phyloP scores from a whole-genome alignment of 805 yeast genomes.

The Yamadazyma philogaea region DNA sequence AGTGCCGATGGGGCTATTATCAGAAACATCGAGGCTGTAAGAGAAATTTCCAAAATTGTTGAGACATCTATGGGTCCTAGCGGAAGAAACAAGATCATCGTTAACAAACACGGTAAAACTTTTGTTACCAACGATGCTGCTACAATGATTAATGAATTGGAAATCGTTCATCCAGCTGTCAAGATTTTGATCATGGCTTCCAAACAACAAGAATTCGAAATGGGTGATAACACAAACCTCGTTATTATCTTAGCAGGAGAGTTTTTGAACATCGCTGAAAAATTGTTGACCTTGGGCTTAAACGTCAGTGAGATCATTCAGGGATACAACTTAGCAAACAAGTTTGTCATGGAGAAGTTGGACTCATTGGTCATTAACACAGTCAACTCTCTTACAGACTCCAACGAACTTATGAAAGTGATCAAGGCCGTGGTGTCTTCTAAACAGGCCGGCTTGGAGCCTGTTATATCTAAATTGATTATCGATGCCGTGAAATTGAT shows the following conservation, averaged over 20 bases:
- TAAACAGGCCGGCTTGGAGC: slow-evolving; percentile 89
- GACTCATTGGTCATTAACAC: slow-evolving; percentile 62
- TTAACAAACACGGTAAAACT: slow-evolving; percentile 79
- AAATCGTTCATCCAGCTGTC: slow-evolving; percentile 96
- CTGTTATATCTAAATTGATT: slow-evolving; percentile 69
- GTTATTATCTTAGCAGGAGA: slow-evolving; percentile 94
- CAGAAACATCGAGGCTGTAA: slow-evolving; percentile 89
- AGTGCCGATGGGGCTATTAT: slow-evolving; percentile 93
- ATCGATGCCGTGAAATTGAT: slow-evolving; percentile 81
- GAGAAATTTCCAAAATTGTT: slow-evolving; percentile 89
- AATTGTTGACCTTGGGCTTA: slow-evolving; percentile 77
- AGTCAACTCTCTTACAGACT: slow-evolving; percentile 54
- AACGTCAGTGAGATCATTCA: slow-evolving; percentile 90
- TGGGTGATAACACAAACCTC: slow-evolving; percentile 95
- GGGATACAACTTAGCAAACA: slow-evolving; percentile 87
- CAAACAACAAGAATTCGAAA: slow-evolving; percentile 93
- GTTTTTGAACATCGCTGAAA: slow-evolving; percentile 80
- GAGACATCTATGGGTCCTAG: slow-evolving; percentile 96
- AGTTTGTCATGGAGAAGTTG: slow-evolving; percentile 64
- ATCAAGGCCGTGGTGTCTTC: slow-evolving; percentile 87
- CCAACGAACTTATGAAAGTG: slow-evolving; percentile 62
- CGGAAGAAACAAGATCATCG: slow-evolving; percentile 94
- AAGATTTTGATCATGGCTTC: slow-evolving; percentile 94
- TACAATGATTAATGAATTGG: slow-evolving; percentile 89
- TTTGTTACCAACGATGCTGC: slow-evolving; percentile 98